Base-by-base conservation (phyloP, 805 yeast genomes). In the Lachancea cidri region DNA sequence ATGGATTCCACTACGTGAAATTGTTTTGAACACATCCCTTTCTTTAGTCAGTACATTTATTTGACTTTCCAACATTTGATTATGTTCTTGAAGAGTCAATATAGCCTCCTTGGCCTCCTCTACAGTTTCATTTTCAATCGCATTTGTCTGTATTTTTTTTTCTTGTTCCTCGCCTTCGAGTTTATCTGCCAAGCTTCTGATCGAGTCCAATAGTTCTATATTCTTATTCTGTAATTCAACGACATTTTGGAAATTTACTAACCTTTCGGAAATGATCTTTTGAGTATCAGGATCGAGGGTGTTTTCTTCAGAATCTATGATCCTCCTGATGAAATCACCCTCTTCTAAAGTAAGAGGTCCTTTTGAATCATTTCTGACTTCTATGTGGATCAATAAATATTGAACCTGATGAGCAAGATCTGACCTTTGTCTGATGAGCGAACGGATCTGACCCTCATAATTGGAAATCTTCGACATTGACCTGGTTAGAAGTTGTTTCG, bases 371-470 rank as follows among this genome's bases (percentile, higher is more conserved):
- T 72, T 75, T 35, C 78, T 71, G 1, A 83, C 66, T 20, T 78
- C 70, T 2, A 85, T 69, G 54, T 84, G 86, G 13, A 83, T 73
- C 29, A 91, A 68, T 29, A 88, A 70, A 36, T 72, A 73, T 50
- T 85, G 86, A n/a, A 93, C 74, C 58, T 91, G 98, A 33, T 80
- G 77, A 5, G 94, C 85, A 30, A 91, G 66, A 54, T 91, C 97
- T 20, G 72, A 65, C 33, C 82, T 74, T 48, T 82, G 79, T 42
- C 73, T 75, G 34, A 73, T 70, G 47, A 83, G 58, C 4, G 74
- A 47, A 17, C 71, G 45, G 17, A 67, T 60, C 19, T 64, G 62
- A 4, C 46, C 31, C 60, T 72, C 56, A 53, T 67, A 52, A 29
- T 63, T 60, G 17, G 53, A 47, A 2, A 64, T 29, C 40, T 56